A percentile compares a stretch with the other conserved stretches of the same genome.
These are phyloP conservation scores for Teunomyces panamensis DNA, from an alignment of 805 yeast species.

Conservation along the genomic window DNA sequence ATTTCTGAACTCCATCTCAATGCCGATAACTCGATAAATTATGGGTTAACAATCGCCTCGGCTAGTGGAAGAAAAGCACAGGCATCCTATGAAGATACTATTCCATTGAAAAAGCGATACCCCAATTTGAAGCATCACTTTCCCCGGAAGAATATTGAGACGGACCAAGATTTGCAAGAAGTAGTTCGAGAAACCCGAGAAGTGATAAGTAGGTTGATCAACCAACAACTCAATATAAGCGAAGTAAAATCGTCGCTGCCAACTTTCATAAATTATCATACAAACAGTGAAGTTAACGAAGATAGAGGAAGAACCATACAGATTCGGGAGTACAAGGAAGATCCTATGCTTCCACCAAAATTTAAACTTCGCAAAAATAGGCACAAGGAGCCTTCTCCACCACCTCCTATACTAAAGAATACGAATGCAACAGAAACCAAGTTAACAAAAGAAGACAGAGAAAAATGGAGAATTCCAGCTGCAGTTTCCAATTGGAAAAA, in stretches of 20 bases:
- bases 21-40: conserved; percentile 26
- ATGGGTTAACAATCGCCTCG: conserved; percentile 23
- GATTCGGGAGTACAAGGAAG: conserved; percentile 65
- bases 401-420: conserved; percentile 64
- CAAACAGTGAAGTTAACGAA: conserved; percentile 13
- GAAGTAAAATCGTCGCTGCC: conserved; percentile 27
- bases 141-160: conserved; percentile 37
- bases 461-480: conserved; percentile 84
- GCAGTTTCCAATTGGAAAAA: conserved; percentile 96
- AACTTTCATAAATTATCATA: conserved; percentile 16
- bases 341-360: conserved; percentile 84
- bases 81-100: conserved; percentile 52
- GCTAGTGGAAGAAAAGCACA: conserved; percentile 31
- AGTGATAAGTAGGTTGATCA: conserved; percentile 52
- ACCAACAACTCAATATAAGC: conserved; percentile 31
- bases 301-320: conserved; percentile 47
- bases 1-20: conserved; percentile 23
- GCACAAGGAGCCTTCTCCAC: conserved; percentile 56
- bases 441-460: conserved; percentile 68
- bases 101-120: conserved; percentile 50
- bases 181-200: conserved; percentile 55
- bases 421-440: conserved; percentile 38
- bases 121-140: conserved; percentile 40
- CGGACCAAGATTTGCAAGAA: conserved; percentile 41
- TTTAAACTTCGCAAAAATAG: conserved; percentile 73